phyloP scores from a whole-genome alignment of 352 stramenopile species.

The Phytophthora cajani region DNA sequence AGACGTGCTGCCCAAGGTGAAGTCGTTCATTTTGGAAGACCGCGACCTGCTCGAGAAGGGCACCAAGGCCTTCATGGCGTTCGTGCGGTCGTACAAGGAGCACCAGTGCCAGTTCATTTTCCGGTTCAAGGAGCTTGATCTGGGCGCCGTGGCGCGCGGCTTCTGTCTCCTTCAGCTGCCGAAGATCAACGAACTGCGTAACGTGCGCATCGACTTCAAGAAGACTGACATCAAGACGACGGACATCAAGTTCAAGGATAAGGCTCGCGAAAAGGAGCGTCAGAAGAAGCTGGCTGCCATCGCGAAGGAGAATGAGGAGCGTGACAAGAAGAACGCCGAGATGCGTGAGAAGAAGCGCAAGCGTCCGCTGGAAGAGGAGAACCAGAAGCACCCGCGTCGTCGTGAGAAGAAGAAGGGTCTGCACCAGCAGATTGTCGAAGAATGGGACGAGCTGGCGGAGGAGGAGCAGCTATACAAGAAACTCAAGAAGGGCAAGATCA shows the following conservation, averaged over 20 bases:
- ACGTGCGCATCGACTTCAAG: constrained; percentile 86
- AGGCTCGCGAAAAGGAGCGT: constrained; percentile 95
- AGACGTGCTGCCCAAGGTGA: constrained; percentile 91
- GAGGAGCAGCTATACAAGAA: constrained; percentile 98
- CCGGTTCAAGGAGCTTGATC: constrained; percentile 97
- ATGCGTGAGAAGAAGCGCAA: constrained; percentile 68
- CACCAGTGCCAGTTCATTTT: constrained; percentile 99
- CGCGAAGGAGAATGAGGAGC: constrained; percentile 70
- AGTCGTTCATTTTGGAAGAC: constrained; percentile 91
- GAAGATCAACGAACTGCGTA: constrained; percentile 89
- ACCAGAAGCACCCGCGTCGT: constrained; percentile 76
- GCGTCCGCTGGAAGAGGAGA: constrained; percentile 58
- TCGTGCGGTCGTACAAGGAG: constrained; percentile 99
- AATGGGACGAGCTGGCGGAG: constrained; percentile 99
- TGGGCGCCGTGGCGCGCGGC: constrained; percentile 91
- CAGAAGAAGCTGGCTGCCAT: constrained; percentile 94
- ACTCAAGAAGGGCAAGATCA: constrained; percentile 97
- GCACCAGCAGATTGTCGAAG: constrained; percentile 97
- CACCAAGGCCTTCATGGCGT: constrained; percentile 98
- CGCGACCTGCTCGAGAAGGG: constrained; percentile 98
- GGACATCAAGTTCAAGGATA: constrained; percentile 96
- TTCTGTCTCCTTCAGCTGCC: constrained; percentile 85
- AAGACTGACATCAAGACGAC: constrained; percentile 91
- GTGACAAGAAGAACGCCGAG: constrained; percentile 63
- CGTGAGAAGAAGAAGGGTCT: constrained; percentile 96